These are phyloP conservation scores for Noccaea caerulescens DNA, from an alignment of 345 rosid genomes.

Conservation along the genomic window DNA sequence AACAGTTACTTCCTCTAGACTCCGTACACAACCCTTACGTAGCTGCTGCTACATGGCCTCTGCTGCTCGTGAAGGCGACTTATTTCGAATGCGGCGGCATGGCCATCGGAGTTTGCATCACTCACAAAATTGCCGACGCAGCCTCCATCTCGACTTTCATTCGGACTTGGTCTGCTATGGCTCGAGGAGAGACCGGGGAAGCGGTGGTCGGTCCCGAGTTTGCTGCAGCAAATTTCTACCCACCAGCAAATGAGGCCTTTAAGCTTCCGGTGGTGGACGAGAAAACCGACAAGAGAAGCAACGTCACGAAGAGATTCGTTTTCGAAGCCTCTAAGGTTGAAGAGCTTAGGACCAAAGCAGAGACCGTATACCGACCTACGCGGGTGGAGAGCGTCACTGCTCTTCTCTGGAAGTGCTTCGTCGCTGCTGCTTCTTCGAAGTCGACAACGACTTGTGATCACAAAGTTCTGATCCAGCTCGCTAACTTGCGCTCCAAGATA, in stretches of 20 bases:
- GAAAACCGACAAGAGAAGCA: neutral
- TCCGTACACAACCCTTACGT: neutral
- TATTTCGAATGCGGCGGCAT: conserved; percentile 52
- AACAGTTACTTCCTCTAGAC: conserved; percentile 40
- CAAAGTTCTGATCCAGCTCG: conserved; percentile 33
- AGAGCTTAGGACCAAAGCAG: conserved; percentile 34
- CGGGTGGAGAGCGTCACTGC: conserved; percentile 40
- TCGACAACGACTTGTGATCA: neutral
- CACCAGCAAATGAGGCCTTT: conserved; percentile 30
- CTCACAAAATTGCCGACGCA: conserved; percentile 58
- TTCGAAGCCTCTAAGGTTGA: conserved; percentile 25
- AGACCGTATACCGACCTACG: conserved; percentile 30
- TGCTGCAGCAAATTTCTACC: conserved; percentile 26
- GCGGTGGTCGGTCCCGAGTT: conserved; percentile 3
- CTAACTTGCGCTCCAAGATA: conserved; percentile 44
- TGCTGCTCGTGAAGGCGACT: conserved; percentile 36
- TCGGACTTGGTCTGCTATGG: conserved; percentile 31
- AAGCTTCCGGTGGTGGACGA: neutral
- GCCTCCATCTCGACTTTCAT: conserved; percentile 44
- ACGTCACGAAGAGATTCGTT: conserved; percentile 35
- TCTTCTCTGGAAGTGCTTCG: conserved; percentile 39
- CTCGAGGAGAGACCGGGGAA: conserved; percentile 25
- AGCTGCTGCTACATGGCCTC: conserved; percentile 6
- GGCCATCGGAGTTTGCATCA: conserved; percentile 43
- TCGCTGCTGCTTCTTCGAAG: conserved; percentile 10